These are phyloP conservation scores for Pyrenochaeta sp. DNA, from an alignment of 2,329 filamentous ascomycete species.

Conservation along the genomic window DNA sequence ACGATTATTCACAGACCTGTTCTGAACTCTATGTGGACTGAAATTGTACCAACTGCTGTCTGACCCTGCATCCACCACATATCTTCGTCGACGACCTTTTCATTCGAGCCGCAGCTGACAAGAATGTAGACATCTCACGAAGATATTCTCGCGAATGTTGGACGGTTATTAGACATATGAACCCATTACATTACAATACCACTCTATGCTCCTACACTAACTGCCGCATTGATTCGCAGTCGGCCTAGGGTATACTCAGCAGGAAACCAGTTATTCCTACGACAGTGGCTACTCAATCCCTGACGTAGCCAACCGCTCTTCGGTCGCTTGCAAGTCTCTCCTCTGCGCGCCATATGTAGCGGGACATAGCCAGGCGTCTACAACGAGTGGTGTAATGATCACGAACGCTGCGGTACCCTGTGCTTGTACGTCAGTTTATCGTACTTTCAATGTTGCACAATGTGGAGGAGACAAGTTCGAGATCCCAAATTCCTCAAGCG, in stretches of 20 bases:
- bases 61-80: constrained; percentile 56
- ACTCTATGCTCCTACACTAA: background rate
- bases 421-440: background rate
- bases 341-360: too few relatives aligned
- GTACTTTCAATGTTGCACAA: background rate
- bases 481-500: background rate
- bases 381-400: background rate
- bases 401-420: background rate
- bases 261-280: background rate
- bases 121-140: background rate
- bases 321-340: background rate
- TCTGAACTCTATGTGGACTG: constrained; percentile 77
- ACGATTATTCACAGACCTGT: constrained; percentile 82
- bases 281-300: background rate
- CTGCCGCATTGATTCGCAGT: background rate
- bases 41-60: constrained; percentile 84
- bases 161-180: background rate
- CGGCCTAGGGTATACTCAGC: background rate
- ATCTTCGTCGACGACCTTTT: background rate
- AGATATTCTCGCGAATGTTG: background rate
- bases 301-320: background rate
- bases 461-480: background rate
- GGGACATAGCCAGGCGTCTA: too few relatives aligned
- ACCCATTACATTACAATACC: constrained; percentile 2
- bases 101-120: constrained; percentile 12